A percentile compares a stretch with the other conserved stretches of the same genome.
These are phyloP conservation scores for Pleurozium schreberi DNA, from an alignment of 225 moss, liverwort and hornwort genomes.

Conservation along the genomic window DNA sequence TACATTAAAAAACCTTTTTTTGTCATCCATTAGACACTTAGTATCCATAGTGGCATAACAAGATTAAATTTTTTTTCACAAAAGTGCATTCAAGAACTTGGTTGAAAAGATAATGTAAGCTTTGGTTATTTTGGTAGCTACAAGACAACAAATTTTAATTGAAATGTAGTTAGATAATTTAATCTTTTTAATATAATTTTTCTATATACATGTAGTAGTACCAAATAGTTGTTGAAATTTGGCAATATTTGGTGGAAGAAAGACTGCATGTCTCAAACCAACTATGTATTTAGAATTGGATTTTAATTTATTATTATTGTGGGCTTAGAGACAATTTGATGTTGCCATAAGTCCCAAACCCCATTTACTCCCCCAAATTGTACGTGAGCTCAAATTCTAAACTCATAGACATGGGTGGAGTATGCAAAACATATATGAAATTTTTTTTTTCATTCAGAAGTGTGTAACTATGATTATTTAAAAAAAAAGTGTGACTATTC, in stretches of 20 bases:
- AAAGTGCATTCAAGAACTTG: background rate
- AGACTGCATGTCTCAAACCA: background rate
- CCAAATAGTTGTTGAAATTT: too few species aligned
- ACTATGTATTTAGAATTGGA: too few species aligned
- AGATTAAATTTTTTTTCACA: too few species aligned
- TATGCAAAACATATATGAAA: background rate
- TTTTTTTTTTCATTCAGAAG: background rate
- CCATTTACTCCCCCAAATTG: too few species aligned
- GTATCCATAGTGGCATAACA: fast-evolving
- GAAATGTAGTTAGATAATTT: too few species aligned
- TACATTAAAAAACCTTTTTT: fast-evolving
- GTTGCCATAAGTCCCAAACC: too few species aligned
- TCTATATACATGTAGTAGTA: fast-evolving
- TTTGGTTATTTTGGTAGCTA: background rate
- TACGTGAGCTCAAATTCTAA: background rate
- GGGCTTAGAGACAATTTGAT: background rate
- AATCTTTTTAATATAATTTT: background rate
- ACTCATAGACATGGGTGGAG: background rate
- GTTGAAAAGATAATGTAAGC: background rate
- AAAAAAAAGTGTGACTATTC: background rate
- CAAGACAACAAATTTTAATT: too few species aligned
- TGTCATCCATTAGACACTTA: background rate
- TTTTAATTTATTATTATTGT: too few species aligned
- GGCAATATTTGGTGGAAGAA: background rate
- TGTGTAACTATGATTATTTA: background rate